Percentiles rank a stretch among this genome's conserved stretches.
phyloP scores from a whole-genome alignment of 2,329 filamentous ascomycete genomes.

The Pezicula radicicola region DNA sequence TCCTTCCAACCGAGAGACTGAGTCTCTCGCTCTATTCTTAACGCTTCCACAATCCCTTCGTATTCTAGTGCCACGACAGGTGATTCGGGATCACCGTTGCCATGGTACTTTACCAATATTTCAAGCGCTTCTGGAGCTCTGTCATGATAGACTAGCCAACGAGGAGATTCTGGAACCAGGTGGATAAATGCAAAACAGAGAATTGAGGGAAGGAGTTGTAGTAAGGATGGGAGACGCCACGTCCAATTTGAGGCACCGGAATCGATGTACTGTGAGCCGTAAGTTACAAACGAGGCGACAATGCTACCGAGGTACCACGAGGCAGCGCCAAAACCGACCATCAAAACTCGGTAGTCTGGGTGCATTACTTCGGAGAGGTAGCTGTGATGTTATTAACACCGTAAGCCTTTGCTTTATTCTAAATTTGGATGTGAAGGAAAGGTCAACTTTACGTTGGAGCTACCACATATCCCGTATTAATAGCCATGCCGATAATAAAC shows the following conservation, averaged over 20 bases:
- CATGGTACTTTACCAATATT: slow-evolving; percentile 34
- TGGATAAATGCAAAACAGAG: slow-evolving; percentile 17
- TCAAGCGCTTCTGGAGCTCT: slow-evolving; percentile 11
- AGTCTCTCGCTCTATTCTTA: slow-evolving; percentile 28
- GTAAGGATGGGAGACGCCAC: slow-evolving; percentile 1
- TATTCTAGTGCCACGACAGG: slow-evolving; percentile 38
- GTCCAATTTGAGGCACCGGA: background rate
- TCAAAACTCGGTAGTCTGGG: background rate
- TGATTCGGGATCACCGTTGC: slow-evolving; percentile 35
- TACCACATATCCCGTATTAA: background rate
- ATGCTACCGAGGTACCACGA: background rate
- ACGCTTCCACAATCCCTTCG: slow-evolving; percentile 32
- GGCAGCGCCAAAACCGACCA: background rate
- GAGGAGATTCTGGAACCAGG: slow-evolving; percentile 11
- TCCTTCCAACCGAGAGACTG: slow-evolving; percentile 38
- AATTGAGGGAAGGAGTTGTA: slow-evolving; percentile 1
- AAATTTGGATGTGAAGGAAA: no score
- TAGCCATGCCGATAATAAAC: slow-evolving; percentile 23
- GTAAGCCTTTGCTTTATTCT: no score
- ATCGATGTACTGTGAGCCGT: background rate
- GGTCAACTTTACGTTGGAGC: background rate
- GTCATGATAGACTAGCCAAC: slow-evolving; percentile 24
- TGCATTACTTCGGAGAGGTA: background rate
- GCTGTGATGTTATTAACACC: no score
- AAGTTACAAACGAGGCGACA: background rate